A percentile compares a stretch with the other conserved stretches of the same genome.
Evolutionary conservation across 768 basidiomycete species (phyloP).

Genomic region (Kwoniella pini): DNA sequence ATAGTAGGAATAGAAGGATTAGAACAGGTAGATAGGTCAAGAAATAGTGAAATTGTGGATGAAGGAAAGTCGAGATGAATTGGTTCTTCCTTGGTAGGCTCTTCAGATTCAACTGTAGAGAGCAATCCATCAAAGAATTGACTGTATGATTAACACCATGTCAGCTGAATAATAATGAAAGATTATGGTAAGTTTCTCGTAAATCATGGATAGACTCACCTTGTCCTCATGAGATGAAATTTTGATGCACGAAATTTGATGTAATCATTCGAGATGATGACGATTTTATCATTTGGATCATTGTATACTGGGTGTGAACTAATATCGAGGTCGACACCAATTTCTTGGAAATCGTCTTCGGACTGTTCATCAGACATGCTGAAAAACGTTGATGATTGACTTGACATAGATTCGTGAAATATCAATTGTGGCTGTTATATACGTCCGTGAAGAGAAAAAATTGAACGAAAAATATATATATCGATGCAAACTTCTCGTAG

Average conservation of each 20-base stretch:
- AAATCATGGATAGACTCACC: background rate
- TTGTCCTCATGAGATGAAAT: conserved; percentile 1
- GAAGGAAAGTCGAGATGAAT: background rate
- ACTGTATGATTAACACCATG: background rate
- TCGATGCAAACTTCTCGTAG: too few species aligned
- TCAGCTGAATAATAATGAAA: background rate
- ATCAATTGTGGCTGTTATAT: too few species aligned
- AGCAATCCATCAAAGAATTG: conserved; percentile 8
- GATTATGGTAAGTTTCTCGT: background rate
- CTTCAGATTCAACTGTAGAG: too few species aligned
- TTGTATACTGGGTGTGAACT: background rate
- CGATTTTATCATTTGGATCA: background rate
- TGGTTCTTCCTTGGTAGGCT: background rate
- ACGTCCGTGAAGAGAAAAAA: too few species aligned
- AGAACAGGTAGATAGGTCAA: background rate
- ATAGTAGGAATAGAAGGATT: background rate
- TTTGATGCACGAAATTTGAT: conserved; percentile 8
- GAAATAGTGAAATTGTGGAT: background rate
- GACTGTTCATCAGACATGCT: too few species aligned
- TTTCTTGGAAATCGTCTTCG: background rate
- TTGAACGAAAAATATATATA: too few species aligned
- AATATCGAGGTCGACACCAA: background rate
- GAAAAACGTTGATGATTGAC: too few species aligned
- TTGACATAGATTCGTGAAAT: too few species aligned
- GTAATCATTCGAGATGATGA: conserved; percentile 10